Conservation (phyloP, 2,329 filamentous ascomycete genomes). For the Paecilomyces fulvus region DNA sequence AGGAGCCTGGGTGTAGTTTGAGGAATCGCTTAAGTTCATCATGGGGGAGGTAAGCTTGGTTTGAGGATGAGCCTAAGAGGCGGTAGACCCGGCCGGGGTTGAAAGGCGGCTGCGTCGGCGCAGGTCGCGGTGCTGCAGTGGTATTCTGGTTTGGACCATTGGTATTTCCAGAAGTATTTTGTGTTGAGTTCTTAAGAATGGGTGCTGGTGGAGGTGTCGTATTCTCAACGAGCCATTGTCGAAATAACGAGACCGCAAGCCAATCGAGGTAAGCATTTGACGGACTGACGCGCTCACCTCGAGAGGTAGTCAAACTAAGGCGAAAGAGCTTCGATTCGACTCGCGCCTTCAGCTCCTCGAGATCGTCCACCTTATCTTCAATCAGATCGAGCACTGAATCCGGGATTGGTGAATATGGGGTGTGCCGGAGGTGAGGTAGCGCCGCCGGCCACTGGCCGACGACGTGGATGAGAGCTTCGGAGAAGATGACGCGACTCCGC, state of each 20-base stretch:
- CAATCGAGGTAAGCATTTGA: slow-evolving; percentile 77
- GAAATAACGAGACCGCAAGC: slow-evolving; percentile 78
- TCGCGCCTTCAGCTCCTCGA: slow-evolving; percentile 71
- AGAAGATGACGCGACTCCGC: slow-evolving; percentile 72
- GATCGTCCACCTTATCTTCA: slow-evolving; percentile 88
- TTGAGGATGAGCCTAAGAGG: slow-evolving; percentile 57
- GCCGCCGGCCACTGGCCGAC: slow-evolving; percentile 88
- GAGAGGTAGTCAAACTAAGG: slow-evolving; percentile 65
- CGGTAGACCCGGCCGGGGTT: slow-evolving; percentile 64
- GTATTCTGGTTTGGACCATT: slow-evolving; percentile 8
- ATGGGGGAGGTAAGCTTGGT: slow-evolving; percentile 62
- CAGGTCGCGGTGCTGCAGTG: slow-evolving; percentile 12
- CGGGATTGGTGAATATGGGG: slow-evolving; percentile 50
- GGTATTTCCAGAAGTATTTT: slow-evolving; percentile 5
- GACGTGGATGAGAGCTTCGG: slow-evolving; percentile 84
- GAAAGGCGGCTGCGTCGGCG: slow-evolving; percentile 19
- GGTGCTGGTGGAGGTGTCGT: slow-evolving; percentile 62
- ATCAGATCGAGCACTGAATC: slow-evolving; percentile 75
- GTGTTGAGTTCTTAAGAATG: slow-evolving; percentile 30
- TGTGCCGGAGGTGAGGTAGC: slow-evolving; percentile 62
- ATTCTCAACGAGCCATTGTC: slow-evolving; percentile 89
- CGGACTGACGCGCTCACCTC: slow-evolving; percentile 76
- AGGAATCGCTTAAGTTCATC: slow-evolving; percentile 89
- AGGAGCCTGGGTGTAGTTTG: slow-evolving; percentile 57
- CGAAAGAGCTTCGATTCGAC: slow-evolving; percentile 77